Conservation (phyloP, 2,329 filamentous ascomycete genomes). For the Pseudogymnoascus sp. region DNA sequence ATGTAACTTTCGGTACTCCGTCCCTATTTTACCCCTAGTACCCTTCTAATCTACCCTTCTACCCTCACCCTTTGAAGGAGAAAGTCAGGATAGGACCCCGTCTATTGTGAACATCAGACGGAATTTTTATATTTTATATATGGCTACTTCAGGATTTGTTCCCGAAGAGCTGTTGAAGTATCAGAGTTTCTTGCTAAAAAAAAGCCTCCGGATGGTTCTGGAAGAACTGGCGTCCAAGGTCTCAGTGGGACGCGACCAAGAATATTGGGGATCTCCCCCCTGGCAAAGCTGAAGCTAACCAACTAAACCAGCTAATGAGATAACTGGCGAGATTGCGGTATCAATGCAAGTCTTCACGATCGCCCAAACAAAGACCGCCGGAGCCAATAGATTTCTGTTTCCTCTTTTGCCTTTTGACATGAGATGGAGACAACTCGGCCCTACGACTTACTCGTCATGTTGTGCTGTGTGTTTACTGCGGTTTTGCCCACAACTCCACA, state of each 20-base stretch:
- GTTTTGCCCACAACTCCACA: constrained; percentile 1
- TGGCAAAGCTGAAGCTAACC: constrained; percentile 1
- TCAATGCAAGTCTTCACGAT: constrained; percentile 5
- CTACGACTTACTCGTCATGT: background rate
- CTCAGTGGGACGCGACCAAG: constrained; percentile 6
- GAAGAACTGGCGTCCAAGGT: background rate
- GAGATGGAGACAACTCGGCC: constrained; percentile 1
- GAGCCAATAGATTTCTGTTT: constrained; percentile 8
- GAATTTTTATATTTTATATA: background rate
- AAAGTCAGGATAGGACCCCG: background rate
- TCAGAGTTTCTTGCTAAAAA: background rate
- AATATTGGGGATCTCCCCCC: background rate
- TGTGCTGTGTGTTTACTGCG: background rate
- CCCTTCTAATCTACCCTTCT: background rate
- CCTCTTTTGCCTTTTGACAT: background rate
- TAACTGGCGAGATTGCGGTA: constrained; percentile 3
- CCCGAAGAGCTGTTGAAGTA: background rate
- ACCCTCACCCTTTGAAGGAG: background rate
- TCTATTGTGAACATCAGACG: background rate
- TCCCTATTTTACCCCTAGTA: constrained; percentile 1
- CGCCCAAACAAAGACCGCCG: background rate
- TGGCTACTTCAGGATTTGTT: background rate
- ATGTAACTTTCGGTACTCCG: background rate
- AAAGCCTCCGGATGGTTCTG: background rate
- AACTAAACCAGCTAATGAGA: background rate